These are phyloP conservation scores for Aspergillus ostianus DNA, from an alignment of 495 filamentous ascomycete species.

Conservation along the genomic window DNA sequence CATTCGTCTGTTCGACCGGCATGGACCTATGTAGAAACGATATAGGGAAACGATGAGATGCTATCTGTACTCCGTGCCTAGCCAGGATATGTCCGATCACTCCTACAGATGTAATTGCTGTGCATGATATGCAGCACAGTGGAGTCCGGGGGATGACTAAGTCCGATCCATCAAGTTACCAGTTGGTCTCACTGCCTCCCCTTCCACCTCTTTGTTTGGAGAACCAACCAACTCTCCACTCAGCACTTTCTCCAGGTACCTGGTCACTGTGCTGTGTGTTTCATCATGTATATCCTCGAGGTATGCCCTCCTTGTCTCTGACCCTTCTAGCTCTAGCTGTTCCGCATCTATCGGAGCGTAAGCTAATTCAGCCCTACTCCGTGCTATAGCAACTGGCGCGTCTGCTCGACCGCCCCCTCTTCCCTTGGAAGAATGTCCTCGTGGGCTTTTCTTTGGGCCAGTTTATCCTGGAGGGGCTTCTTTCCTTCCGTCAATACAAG, in stretches of 20 bases:
- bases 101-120: too few species aligned
- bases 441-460: slow-evolving; percentile 89
- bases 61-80: too few species aligned
- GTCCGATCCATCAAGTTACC: not conserved
- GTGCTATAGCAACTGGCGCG: slow-evolving; percentile 71
- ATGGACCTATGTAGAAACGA: slow-evolving; percentile 35
- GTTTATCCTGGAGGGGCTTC: slow-evolving; percentile 80
- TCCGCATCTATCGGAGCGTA: not conserved
- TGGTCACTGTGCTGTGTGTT: slow-evolving; percentile 25
- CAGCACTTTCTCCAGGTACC: slow-evolving; percentile 26
- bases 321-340: not conserved
- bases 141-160: slow-evolving; percentile 1
- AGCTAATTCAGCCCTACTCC: slow-evolving; percentile 13
- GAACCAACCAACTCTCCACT: slow-evolving; percentile 24
- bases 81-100: too few species aligned
- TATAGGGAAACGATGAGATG: slow-evolving; percentile 27
- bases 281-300: slow-evolving; percentile 46
- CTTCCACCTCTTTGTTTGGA: not conserved
- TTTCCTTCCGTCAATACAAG: slow-evolving; percentile 82
- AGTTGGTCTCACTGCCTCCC: not conserved
- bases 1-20: slow-evolving; percentile 23
- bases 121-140: not conserved
- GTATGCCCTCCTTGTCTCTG: slow-evolving; percentile 22
- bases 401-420: slow-evolving; percentile 83
- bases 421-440: slow-evolving; percentile 97